Evolutionary conservation across 2,329 filamentous ascomycete genomes (phyloP).

Genomic region (Coniochaeta sp.): DNA sequence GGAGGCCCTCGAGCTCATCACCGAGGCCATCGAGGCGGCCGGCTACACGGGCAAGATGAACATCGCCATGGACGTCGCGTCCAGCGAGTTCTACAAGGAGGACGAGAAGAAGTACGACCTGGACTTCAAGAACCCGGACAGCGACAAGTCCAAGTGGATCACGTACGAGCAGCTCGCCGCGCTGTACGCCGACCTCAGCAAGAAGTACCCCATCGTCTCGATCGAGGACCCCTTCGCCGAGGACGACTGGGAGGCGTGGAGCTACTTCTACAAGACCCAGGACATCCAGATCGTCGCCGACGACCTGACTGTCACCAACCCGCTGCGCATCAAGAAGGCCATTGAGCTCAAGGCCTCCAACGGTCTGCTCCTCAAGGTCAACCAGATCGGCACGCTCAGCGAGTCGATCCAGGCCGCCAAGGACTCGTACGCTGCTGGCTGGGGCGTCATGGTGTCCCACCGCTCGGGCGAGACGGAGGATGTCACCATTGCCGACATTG

Average conservation of each 20-base stretch:
- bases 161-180: constrained; percentile 95
- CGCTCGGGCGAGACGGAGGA: constrained; percentile 99
- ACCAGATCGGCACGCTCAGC: constrained; percentile 98
- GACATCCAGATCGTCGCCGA: constrained; percentile 98
- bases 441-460: constrained; percentile 99
- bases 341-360: constrained; percentile 99
- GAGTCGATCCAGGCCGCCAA: constrained; percentile 99
- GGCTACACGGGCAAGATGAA: constrained; percentile 95
- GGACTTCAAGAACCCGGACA: constrained; percentile 99
- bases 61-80: constrained; percentile 98
- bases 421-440: constrained; percentile 90
- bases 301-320: constrained; percentile 98
- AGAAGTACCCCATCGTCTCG: constrained; percentile 97
- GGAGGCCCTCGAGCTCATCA: constrained; percentile 95
- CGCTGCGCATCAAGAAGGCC: constrained; percentile 97
- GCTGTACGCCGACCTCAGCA: constrained; percentile 76
- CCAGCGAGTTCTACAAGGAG: constrained; percentile 98
- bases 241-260: constrained; percentile 99
- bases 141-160: constrained; percentile 94
- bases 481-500: constrained; percentile 97
- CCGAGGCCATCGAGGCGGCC: constrained; percentile 85
- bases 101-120: constrained; percentile 99
- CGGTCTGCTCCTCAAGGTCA: constrained; percentile 96
- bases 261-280: constrained; percentile 99
- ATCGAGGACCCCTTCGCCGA: constrained; percentile 99